phyloP scores from a whole-genome alignment of 495 filamentous ascomycete species.

The Parmelia sp. region DNA sequence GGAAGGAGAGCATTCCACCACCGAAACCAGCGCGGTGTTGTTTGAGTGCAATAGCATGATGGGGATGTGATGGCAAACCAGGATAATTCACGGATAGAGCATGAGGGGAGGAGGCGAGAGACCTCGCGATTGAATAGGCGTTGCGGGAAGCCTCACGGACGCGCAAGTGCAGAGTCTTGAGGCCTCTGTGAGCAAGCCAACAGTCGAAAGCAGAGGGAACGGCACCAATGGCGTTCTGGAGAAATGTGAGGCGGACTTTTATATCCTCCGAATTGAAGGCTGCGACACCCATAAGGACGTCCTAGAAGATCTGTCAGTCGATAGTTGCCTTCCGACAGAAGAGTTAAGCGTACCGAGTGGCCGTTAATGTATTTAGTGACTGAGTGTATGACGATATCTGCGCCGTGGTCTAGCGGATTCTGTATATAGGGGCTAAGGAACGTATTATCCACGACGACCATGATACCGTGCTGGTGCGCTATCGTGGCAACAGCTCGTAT shows the following conservation, averaged over 20 bases:
- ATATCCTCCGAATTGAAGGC: slow-evolving; percentile 87
- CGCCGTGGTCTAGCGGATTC: slow-evolving; percentile 90
- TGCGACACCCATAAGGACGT: slow-evolving; percentile 96
- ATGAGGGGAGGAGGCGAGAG: slow-evolving; percentile 72
- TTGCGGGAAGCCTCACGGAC: slow-evolving; percentile 78
- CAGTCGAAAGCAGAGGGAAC: slow-evolving; percentile 92
- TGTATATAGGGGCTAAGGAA: slow-evolving; percentile 95
- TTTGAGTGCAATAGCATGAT: slow-evolving; percentile 73
- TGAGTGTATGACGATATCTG: slow-evolving; percentile 96
- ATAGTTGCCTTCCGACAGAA: not conserved
- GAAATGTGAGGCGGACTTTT: slow-evolving; percentile 71
- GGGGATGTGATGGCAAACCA: slow-evolving; percentile 77
- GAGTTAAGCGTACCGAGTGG: slow-evolving; percentile 53
- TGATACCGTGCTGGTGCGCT: slow-evolving; percentile 81
- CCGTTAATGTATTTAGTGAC: slow-evolving; percentile 99
- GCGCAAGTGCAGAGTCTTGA: slow-evolving; percentile 94
- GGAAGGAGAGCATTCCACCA: slow-evolving; percentile 96
- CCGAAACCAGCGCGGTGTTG: slow-evolving; percentile 95
- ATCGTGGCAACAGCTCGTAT: slow-evolving; percentile 74
- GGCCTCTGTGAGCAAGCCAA: slow-evolving; percentile 97
- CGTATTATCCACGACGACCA: slow-evolving; percentile 98
- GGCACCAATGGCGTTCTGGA: slow-evolving; percentile 96
- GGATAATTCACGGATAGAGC: slow-evolving; percentile 93
- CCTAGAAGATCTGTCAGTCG: slow-evolving; percentile 41
- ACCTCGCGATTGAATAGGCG: slow-evolving; percentile 67